These are phyloP conservation scores for Liquidambar formosana DNA, from an alignment of 164 flowering plant genomes.

Conservation along the genomic window DNA sequence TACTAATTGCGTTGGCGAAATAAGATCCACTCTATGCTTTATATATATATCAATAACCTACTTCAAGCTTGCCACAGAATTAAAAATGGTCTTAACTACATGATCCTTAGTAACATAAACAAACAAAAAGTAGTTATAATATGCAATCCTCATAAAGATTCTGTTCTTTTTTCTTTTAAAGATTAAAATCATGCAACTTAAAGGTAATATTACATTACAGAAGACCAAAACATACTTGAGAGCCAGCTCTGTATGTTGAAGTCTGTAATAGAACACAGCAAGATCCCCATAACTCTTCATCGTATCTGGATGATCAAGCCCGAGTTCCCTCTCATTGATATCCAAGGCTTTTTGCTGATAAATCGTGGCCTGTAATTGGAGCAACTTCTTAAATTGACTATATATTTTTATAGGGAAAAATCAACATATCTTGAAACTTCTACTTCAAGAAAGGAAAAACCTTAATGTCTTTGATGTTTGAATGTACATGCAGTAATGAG, in stretches of 20 bases:
- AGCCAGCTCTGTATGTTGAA: constrained; percentile 97
- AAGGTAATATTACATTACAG: neutral
- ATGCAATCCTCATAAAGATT: too few species aligned
- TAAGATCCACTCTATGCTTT: neutral
- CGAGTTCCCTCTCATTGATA: constrained; percentile 96
- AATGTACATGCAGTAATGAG: neutral
- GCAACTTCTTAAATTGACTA: constrained; percentile 6
- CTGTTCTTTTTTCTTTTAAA: too few species aligned
- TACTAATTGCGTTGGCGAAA: neutral
- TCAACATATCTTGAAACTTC: neutral
- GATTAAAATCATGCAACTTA: neutral
- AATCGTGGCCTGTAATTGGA: constrained; percentile 78
- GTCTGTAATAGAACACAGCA: constrained; percentile 97
- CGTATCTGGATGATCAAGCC: constrained; percentile 99
- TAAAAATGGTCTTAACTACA: too few species aligned
- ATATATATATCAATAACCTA: neutral
- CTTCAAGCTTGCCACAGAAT: too few species aligned
- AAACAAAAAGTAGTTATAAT: too few species aligned
- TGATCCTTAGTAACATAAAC: too few species aligned
- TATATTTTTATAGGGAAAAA: neutral
- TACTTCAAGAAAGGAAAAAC: neutral
- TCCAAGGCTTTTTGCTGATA: constrained; percentile 98
- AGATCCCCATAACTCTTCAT: constrained; percentile 99
- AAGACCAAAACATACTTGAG: constrained; percentile 66
- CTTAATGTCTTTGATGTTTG: neutral